These are phyloP conservation scores for Blastomyces emzantsi DNA, from an alignment of 2,329 filamentous ascomycete species.

Conservation along the genomic window DNA sequence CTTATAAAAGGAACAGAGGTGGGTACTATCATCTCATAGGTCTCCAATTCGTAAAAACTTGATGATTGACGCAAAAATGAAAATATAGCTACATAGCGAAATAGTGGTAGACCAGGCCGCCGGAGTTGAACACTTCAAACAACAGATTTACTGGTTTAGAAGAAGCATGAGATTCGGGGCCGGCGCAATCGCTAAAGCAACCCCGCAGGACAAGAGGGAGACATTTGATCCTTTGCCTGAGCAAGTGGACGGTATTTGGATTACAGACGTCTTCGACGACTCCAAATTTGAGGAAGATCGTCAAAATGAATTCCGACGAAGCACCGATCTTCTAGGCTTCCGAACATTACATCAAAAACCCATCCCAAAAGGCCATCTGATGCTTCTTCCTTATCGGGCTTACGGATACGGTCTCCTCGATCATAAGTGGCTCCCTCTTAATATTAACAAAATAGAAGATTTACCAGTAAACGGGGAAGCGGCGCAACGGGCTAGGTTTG, in stretches of 20 bases:
- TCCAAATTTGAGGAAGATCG: conserved; percentile 8
- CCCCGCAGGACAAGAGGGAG: conserved; percentile 2
- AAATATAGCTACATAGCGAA: background rate
- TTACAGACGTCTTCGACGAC: conserved; percentile 5
- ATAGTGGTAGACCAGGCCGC: conserved; percentile 2
- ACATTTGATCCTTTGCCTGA: conserved; percentile 1
- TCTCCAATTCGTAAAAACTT: background rate
- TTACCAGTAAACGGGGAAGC: background rate
- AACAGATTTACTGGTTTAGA: background rate
- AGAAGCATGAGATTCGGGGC: conserved; percentile 2
- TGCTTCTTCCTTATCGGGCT: conserved; percentile 3
- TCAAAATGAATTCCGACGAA: conserved; percentile 2
- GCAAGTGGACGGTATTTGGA: background rate
- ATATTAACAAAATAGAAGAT: conserved; percentile 1
- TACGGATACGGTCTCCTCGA: conserved; percentile 4
- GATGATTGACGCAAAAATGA: background rate
- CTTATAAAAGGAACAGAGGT: conserved; percentile 1
- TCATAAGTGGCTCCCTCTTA: conserved; percentile 4
- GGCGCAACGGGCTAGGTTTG: background rate
- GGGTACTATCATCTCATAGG: background rate
- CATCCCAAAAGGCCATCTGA: background rate
- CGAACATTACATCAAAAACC: background rate
- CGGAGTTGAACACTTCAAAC: conserved; percentile 3
- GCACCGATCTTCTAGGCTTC: conserved; percentile 1
- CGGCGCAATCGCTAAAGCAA: conserved; percentile 1